A percentile compares a stretch with the other conserved stretches of the same genome.
Evolutionary conservation across 352 stramenopile genomes (phyloP).

Genomic region (Phytophthora fragariae): DNA sequence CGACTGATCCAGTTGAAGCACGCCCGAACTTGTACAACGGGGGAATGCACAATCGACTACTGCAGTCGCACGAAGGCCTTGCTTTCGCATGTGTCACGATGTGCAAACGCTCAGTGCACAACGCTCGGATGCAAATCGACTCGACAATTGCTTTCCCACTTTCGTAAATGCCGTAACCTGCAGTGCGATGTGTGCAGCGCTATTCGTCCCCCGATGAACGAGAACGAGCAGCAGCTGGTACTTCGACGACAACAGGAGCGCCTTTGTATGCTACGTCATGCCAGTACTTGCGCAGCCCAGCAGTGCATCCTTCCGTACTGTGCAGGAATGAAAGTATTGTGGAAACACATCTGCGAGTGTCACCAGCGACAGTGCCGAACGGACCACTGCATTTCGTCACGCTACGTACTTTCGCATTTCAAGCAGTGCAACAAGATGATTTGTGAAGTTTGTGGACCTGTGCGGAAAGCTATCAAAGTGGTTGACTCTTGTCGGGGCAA

Average conservation of each 20-base stretch:
- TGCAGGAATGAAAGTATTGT: constrained; percentile 88
- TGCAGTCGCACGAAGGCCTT: constrained; percentile 85
- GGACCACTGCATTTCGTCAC: constrained; percentile 89
- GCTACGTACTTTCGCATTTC: constrained; percentile 91
- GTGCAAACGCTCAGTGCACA: constrained; percentile 85
- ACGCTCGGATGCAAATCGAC: constrained; percentile 91
- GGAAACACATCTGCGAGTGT: constrained; percentile 93
- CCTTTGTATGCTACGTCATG: constrained; percentile 88
- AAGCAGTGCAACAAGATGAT: constrained; percentile 94
- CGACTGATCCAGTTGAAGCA: constrained; percentile 90
- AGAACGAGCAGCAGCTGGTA: constrained; percentile 87
- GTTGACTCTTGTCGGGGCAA: constrained; percentile 86
- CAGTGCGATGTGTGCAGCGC: constrained; percentile 89
- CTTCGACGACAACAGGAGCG: constrained; percentile 87
- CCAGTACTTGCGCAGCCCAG: constrained; percentile 73
- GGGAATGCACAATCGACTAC: constrained; percentile 83
- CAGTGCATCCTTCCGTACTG: constrained; percentile 88
- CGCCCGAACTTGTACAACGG: constrained; percentile 78
- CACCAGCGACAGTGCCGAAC: constrained; percentile 89
- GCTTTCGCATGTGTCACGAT: constrained; percentile 83
- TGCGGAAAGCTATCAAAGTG: constrained; percentile 89
- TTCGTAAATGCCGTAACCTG: constrained; percentile 88
- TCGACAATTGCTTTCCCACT: constrained; percentile 86
- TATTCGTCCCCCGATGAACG: constrained; percentile 89
- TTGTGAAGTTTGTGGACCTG: constrained; percentile 89